These are phyloP conservation scores for Cephaloascus albidus DNA, from an alignment of 805 yeast species.

Conservation along the genomic window DNA sequence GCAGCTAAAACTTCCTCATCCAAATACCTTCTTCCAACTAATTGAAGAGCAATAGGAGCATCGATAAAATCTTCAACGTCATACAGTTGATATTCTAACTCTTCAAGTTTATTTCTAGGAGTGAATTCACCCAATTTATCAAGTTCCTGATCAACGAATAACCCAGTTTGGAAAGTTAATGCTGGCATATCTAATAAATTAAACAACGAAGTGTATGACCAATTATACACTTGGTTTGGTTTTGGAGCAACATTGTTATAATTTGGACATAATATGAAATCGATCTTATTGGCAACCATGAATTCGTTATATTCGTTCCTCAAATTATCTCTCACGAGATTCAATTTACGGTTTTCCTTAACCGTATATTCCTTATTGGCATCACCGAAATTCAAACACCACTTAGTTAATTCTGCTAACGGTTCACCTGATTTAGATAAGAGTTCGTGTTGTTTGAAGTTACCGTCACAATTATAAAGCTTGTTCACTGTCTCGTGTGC, in stretches of 20 bases:
- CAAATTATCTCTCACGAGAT: constrained; percentile 44
- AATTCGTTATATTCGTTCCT: constrained; percentile 47
- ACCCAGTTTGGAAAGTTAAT: constrained; percentile 53
- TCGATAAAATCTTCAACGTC: constrained; percentile 7
- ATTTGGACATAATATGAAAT: constrained; percentile 59
- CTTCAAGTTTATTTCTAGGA: constrained; percentile 9
- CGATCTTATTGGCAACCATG: constrained; percentile 47
- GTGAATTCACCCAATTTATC: constrained; percentile 35
- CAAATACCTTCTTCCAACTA: constrained; percentile 10
- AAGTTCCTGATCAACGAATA: constrained; percentile 43
- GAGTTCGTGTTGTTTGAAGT: constrained; percentile 40
- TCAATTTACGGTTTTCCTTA: constrained; percentile 47
- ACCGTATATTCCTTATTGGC: constrained; percentile 40
- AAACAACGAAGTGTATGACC: constrained; percentile 76
- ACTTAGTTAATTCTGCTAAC: constrained; percentile 49
- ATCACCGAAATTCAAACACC: constrained; percentile 48
- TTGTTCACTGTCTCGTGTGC: constrained; percentile 50
- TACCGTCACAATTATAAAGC: constrained; percentile 64
- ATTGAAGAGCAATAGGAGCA: constrained; percentile 10
- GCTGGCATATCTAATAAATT: constrained; percentile 67
- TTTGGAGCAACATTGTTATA: constrained; percentile 67
- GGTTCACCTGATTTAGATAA: constrained; percentile 64
- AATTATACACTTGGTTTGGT: constrained; percentile 53
- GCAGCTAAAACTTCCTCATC: constrained; percentile 11
- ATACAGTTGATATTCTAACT: constrained; percentile 11